Base-by-base conservation (phyloP, 352 stramenopile species). In the Globisporangium sylvaticum region DNA sequence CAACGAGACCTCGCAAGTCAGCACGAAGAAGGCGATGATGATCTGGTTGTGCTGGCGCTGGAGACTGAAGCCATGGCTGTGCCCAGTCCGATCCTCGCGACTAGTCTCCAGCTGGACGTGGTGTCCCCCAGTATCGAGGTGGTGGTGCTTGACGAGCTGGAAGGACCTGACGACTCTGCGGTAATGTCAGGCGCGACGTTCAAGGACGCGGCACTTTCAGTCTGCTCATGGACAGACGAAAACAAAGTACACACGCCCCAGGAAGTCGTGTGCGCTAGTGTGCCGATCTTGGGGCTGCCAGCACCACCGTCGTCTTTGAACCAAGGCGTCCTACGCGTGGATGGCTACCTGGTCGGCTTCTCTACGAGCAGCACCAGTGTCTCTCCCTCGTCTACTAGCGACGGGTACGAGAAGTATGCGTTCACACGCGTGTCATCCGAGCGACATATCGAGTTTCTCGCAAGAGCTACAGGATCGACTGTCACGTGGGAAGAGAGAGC, bases 1-100 rank as follows among this genome's bases (percentile, higher is more conserved):
- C 25, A 48, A 15, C 18, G 14, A 37, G 57, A 50, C 3, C 2
- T 24, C 0, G 20, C 34, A 52, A 27, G 6, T 8, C n/a, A 24
- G 25, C 12, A 18, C 14, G 22, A 32, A 22, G 56, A 46, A 15
- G 12, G 53, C 4, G 31, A 27, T 9, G 44, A 48, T 8, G 59
- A 65, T 4, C 14, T 66, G 20, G 48, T 52, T 32, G 31, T 59
- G 6, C 50, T 66, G 22, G 60, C 59, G 6, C 60, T 66, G 20
- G 31, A 42, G 29, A 15, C 22, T 15, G 60, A 58, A 1, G 60
- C 22, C 1, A 6, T 14, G 14, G 34, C 4, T 6, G 6, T 2
- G 0, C 29, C 60, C 15, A 31, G 34, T n/a, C 20, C n/a, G 8
- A 59, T 66, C 15, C 48, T 58, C 14, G 34, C 10, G 4, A 25